Base-by-base conservation (phyloP, 176 grass and related monocot species). In the Triticum aestivum region DNA sequence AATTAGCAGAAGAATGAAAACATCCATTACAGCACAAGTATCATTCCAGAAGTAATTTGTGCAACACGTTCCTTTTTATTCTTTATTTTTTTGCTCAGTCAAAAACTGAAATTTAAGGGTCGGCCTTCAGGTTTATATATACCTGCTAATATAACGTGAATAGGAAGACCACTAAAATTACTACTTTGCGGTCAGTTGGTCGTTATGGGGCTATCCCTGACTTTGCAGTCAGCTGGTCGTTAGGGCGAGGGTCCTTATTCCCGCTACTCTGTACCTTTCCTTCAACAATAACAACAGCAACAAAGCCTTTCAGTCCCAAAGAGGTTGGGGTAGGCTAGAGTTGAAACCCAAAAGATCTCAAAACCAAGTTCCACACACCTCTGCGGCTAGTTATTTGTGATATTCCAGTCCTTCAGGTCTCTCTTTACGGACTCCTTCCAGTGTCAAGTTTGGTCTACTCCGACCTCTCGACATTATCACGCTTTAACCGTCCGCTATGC, bases 101-200 rank as follows among this genome's bases (percentile, higher is more conserved):
- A 84, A 56, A 52, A 65, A 79, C 65, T 66, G 23, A 54, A 89
- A 61, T 61, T 34, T 62, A 84, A 35, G 21, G 13, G 32, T 69
- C 24, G 1, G 24, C 33, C 41, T 56, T 69, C 14, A 54, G 52
- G 23, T 68, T 58, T 58, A 3, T 41, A 71, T 61, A 11, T 29
- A 12, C 26, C 7, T 44, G 20, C 65, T 70, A 47, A 80, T 44
- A 38, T 35, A 37, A 89, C 39, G 6, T 89, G 24, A 85, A 79
- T 68, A 44, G 20, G 65, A 67, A 15, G 4, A 23, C 26, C 9
- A 35, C 32, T 30, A 82, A 69, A 49, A 52, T 52, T 69, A 54
- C 30, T 52, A 82, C 44, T 56, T 52, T 56, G 32, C 20, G 21
- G 13, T 47, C 41, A 74, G 54, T 20, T 20, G 18, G 54, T 59